Percentiles rank a stretch among this genome's conserved stretches.
Evolutionary conservation across 495 filamentous ascomycete genomes (phyloP).

Genomic region (Polyplosphaeria fusca): DNA sequence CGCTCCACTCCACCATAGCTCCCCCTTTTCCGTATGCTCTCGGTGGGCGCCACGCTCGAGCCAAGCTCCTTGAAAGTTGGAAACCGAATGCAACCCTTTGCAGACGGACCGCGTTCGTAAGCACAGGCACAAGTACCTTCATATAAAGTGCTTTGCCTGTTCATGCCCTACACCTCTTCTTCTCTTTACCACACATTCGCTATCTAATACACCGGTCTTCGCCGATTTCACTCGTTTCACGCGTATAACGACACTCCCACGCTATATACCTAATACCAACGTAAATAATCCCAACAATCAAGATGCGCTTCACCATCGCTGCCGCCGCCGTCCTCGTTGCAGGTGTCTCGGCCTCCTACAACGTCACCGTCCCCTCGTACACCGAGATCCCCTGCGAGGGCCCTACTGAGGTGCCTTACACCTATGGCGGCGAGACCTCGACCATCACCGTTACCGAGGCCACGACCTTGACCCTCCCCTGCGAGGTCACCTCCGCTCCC

Average conservation of each 20-base stretch:
- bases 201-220: slow-evolving; percentile 36
- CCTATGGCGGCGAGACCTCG: slow-evolving; percentile 80
- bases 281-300: slow-evolving; percentile 47
- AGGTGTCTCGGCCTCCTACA: slow-evolving; percentile 49
- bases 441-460: slow-evolving; percentile 81
- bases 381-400: slow-evolving; percentile 9
- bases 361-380: slow-evolving; percentile 28
- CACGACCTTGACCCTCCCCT: slow-evolving; percentile 75
- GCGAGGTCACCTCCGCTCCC: slow-evolving; percentile 52
- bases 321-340: slow-evolving; percentile 62
- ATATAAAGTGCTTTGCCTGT: slow-evolving; percentile 30
- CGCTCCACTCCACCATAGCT: slow-evolving; percentile 2
- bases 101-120: slow-evolving; percentile 10
- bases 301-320: slow-evolving; percentile 82
- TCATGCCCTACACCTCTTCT: slow-evolving; percentile 11
- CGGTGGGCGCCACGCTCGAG: slow-evolving; percentile 21
- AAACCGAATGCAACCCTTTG: slow-evolving; percentile 23
- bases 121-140: slow-evolving; percentile 5
- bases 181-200: slow-evolving; percentile 34
- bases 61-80: slow-evolving; percentile 12
- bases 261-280: slow-evolving; percentile 34
- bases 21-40: slow-evolving; percentile 31
- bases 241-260: slow-evolving; percentile 25
- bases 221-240: slow-evolving; percentile 42
- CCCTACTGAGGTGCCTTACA: slow-evolving; percentile 61